Conservation (phyloP, 176 grass and related monocot species). For the Zea mays region Zm-B73-REFERENCE-NAM-5.0 NC_050100.1:218051001-218051500, state of each 20-base stretch:
- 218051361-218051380: conserved; percentile 44
- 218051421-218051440: conserved; percentile 16
- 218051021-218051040: background rate
- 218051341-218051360: conserved; percentile 28
- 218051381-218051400: background rate
- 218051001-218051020: background rate
- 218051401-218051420: conserved; percentile 38
- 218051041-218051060: too few relatives aligned
- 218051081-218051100: too few relatives aligned
- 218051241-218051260: background rate
- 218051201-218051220: too few relatives aligned
- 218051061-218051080: too few relatives aligned
- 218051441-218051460: conserved; percentile 22
- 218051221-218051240: too few relatives aligned
- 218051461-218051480: background rate
- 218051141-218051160: too few relatives aligned
- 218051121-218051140: too few relatives aligned
- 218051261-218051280: background rate
- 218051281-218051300: conserved; percentile 19
- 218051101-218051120: too few relatives aligned
- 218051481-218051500: conserved; percentile 44
- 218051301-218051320: conserved; percentile 22
- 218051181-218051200: too few relatives aligned
- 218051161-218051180: too few relatives aligned
- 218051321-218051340: conserved; percentile 27